Conservation (phyloP, 225 moss, liverwort and hornwort genomes). For the Climacium dendroides region DNA sequence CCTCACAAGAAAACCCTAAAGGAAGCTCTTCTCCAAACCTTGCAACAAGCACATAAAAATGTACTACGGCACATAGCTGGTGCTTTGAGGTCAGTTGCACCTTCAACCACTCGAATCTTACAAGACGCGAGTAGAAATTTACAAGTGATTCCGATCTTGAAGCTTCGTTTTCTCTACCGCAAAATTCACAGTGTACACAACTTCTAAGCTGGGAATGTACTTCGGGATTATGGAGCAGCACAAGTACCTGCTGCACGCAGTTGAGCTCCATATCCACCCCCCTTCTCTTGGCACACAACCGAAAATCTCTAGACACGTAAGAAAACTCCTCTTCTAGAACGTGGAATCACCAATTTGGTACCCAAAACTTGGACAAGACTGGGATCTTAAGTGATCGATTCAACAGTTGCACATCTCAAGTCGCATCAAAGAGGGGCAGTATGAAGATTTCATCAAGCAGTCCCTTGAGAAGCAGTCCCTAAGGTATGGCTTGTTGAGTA, state of each 20-base stretch:
- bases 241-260: slow-evolving; percentile 8
- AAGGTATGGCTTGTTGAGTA: neutral
- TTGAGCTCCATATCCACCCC: neutral
- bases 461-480: neutral
- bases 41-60: neutral
- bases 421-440: neutral
- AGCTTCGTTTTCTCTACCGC: neutral
- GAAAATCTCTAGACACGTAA: neutral
- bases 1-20: neutral
- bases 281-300: neutral
- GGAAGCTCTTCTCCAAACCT: neutral
- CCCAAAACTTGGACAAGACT: neutral
- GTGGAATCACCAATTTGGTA: neutral
- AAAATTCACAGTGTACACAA: neutral
- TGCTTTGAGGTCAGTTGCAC: neutral
- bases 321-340: neutral
- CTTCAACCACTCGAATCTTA: neutral
- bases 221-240: neutral
- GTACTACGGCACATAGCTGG: neutral
- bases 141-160: neutral
- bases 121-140: neutral
- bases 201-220: neutral
- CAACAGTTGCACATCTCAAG: neutral
- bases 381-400: neutral
- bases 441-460: neutral